Conservation (phyloP, 305 asterid genomes). For the Salvia sclarea region DNA sequence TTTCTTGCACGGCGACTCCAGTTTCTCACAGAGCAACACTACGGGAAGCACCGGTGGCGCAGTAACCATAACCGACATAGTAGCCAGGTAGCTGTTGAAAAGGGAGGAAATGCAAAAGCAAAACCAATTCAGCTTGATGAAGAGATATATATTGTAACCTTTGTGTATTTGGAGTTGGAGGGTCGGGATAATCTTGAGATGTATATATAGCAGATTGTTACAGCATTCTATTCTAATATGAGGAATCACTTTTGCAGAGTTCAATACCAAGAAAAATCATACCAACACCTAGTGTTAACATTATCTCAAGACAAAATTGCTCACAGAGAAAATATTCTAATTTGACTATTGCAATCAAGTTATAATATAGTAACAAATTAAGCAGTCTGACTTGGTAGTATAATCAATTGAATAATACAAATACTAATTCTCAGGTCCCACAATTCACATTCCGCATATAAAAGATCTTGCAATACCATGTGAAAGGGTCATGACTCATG, state of each 20-base stretch:
- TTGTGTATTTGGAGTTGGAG: background rate
- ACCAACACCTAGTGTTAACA: background rate
- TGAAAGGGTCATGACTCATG: no score
- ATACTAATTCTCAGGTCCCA: background rate
- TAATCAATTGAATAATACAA: background rate
- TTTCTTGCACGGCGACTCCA: constrained; percentile 24
- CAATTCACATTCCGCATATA: background rate
- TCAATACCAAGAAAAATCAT: background rate
- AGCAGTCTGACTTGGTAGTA: background rate
- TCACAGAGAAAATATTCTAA: background rate
- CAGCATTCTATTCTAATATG: background rate
- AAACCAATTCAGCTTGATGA: background rate
- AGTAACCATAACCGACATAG: constrained; percentile 12
- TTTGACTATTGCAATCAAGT: background rate
- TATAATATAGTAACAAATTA: background rate
- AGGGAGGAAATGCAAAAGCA: background rate
- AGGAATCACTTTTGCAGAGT: background rate
- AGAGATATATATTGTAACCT: background rate
- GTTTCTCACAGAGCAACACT: constrained; percentile 11
- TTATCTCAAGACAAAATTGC: background rate
- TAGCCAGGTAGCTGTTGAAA: constrained; percentile 16
- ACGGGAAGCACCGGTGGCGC: constrained; percentile 5
- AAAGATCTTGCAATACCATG: background rate
- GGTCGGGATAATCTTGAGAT: background rate
- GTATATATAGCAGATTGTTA: background rate